Evolutionary conservation across 805 yeast species (phyloP), one percentile per base, ranked within the genome.

Genomic region (Saccharomycopsis fibuligera): DNA sequence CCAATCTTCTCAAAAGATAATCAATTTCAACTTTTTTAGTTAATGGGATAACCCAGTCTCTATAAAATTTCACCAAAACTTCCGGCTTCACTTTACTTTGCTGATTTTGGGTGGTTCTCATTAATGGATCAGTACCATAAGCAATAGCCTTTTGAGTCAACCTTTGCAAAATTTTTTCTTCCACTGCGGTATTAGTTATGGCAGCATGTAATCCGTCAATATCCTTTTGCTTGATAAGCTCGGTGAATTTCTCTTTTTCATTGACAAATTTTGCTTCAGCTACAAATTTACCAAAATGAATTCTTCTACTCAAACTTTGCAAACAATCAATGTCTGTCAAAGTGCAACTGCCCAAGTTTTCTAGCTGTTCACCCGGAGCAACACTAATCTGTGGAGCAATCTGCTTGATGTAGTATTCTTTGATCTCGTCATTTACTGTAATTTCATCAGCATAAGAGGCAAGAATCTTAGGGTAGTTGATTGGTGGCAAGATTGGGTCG

Each of bases 281-380:
- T 8, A 93, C 99, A 71, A 91, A 93, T 66, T 86, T 86, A 44
- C 99, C 99, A 67, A 91, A 93, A 67, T 93, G 99, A 57, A 93
- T 87, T 62, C 99, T 76, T 59, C 99, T 74, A 6, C 96, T 85
- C 40, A 93, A 68, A 4, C 96, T 83, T 65, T 93, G 96, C 56
- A 93, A 72, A 56, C 85, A 79, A 56, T 86, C 95, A 49, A 91
- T 85, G 62, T 93, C 99, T 54, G 87, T 73, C 35, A 79, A 69
- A 3, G 95, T 82, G 35, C 93, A 86, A 24, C 95, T 83, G 1
- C 99, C 99, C 48, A 80, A 71, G 64, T 90, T 93, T 61, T 89
- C 96, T 37, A 73, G 68, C 60, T 89, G 95, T 49, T 89, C 95
- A 1, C 87, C 83, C 30, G 65, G 60, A 35, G 70, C 74, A 33